phyloP scores from a whole-genome alignment of 495 filamentous ascomycete species.

The Penicillium waksmanii region DNA sequence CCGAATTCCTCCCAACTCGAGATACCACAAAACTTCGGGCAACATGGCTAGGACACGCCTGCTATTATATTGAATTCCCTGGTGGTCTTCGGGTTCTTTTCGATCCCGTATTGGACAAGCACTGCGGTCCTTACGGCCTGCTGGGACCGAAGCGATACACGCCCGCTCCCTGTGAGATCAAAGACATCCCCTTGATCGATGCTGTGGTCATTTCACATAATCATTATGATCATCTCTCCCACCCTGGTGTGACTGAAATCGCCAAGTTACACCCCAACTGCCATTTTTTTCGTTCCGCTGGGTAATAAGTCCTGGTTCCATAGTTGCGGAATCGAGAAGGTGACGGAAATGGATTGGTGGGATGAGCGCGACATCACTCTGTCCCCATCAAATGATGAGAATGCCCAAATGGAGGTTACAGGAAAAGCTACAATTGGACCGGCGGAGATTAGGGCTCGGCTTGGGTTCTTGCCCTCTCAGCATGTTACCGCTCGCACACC shows the following conservation, averaged over 20 bases:
- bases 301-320: constrained; percentile 90
- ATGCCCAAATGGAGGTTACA: constrained; percentile 29
- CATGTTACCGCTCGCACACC: constrained; percentile 72
- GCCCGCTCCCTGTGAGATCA: constrained; percentile 72
- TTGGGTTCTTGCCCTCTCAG: constrained; percentile 85
- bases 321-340: constrained; percentile 64
- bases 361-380: constrained; percentile 75
- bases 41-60: constrained; percentile 97
- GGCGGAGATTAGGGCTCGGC: constrained; percentile 67
- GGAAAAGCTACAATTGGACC: constrained; percentile 29
- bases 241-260: constrained; percentile 72
- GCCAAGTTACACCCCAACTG: constrained; percentile 72
- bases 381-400: constrained; percentile 38
- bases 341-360: constrained; percentile 97
- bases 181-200: constrained; percentile 82
- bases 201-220: constrained; percentile 90
- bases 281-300: constrained; percentile 87
- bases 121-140: constrained; percentile 77
- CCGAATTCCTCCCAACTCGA: constrained; percentile 68
- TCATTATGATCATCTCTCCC: constrained; percentile 92
- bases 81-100: constrained; percentile 86
- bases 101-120: constrained; percentile 91
- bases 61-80: constrained; percentile 92
- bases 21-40: constrained; percentile 69
- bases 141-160: constrained; percentile 83